Base-by-base conservation (phyloP, 805 yeast genomes). In the Saturnispora silvae region DNA sequence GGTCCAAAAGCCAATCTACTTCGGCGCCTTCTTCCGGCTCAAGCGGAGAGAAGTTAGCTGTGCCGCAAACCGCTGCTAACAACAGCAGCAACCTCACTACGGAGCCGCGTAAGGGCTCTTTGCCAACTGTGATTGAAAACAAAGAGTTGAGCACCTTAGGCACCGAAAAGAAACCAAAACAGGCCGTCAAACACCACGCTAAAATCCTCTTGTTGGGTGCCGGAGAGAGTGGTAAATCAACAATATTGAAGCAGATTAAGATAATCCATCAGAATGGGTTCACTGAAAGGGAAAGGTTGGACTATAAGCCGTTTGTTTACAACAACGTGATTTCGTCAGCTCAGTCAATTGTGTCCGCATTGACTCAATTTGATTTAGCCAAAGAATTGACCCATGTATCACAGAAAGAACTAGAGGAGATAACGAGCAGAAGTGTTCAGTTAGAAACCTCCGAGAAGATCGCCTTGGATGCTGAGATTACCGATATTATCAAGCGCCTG, bases 181-280 rank as follows among this genome's bases (percentile, higher is more conserved):
- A 9, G 34, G 31, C 33, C 27, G 33, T 47, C 13, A 60, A 56
- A 42, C 61, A 68, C 43, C 82, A 75, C 41, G 75, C 77, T 37
- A 86, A 86, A 54, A 77, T 87, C 33, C 63, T 87, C 26, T 64
- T 87, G 24, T 59, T 81, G 34, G 92, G 98, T 4, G 81, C 96
- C 0, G 98, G 97, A 13, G 94, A 81, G 52, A 68, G 78, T 43
- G 94, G 94, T 4, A 82, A 81, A 52, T 77, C 86, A 6, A 81
- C 94, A 14, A 75, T 81, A 37, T 72, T 82, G 37, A 82, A 81
- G 54, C 94, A 81, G 56, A 82, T 82, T 75, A 81, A 80, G 52
- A 80, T 80, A 41, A 62, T 80, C 34, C 84, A 81, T 52, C 81
- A 78, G 51, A 66, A 74, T 46, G 87, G 87, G 7, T 81, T 75